These are phyloP conservation scores for Polyporus tsugae DNA, from an alignment of 1,284 basidiomycete species.

Conservation along the genomic window DNA sequence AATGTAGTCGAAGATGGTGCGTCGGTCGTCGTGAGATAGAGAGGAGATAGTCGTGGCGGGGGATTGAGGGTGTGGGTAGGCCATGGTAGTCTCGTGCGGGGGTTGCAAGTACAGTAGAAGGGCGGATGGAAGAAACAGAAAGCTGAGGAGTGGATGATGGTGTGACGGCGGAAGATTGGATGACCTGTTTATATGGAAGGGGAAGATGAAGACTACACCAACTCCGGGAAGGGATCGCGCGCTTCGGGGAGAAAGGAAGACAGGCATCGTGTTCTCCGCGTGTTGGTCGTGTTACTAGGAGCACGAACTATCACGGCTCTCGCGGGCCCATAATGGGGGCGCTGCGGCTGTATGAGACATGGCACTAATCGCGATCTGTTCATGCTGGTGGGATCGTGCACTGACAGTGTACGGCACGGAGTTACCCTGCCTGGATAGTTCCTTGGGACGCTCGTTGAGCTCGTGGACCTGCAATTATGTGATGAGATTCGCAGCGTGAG, in stretches of 20 bases:
- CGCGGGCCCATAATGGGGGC: slow-evolving; percentile 9
- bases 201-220: neutral
- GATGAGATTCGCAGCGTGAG: slow-evolving; percentile 1
- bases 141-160: slow-evolving; percentile 5
- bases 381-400: slow-evolving; percentile 12
- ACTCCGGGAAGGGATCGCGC: slow-evolving; percentile 11
- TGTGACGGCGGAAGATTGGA: slow-evolving; percentile 7
- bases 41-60: slow-evolving; percentile 32
- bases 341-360: slow-evolving; percentile 19
- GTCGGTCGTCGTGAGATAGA: slow-evolving; percentile 37
- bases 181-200: slow-evolving; percentile 18
- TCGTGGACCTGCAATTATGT: slow-evolving; percentile 8
- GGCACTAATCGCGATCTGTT: slow-evolving; percentile 12
- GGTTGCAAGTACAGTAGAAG: slow-evolving; percentile 13
- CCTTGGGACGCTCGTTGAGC: neutral
- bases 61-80: slow-evolving; percentile 23
- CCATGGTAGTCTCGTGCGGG: slow-evolving; percentile 16
- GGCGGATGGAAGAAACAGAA: slow-evolving; percentile 2
- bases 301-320: slow-evolving; percentile 15
- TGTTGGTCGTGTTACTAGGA: slow-evolving; percentile 18
- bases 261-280: slow-evolving; percentile 29
- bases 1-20: slow-evolving; percentile 39
- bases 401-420: neutral
- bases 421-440: neutral
- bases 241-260: slow-evolving; percentile 29